A percentile compares a stretch with the other conserved stretches of the same genome.
phyloP scores from a whole-genome alignment of 805 yeast species.

The Saturnispora silvae region DNA sequence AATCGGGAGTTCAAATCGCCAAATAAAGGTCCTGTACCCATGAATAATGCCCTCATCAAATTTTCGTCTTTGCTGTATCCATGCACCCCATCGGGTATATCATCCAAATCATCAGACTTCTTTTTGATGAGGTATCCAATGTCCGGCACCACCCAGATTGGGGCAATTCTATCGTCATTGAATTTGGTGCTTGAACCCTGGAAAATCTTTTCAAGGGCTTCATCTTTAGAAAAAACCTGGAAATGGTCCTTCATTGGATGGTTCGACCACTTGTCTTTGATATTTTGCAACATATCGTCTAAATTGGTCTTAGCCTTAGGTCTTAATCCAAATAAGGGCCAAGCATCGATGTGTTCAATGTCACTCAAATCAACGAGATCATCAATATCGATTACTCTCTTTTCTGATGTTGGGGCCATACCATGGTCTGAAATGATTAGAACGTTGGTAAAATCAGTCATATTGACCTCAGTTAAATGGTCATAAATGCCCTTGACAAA shows the following conservation, averaged over 20 bases:
- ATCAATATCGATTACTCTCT: constrained; percentile 60
- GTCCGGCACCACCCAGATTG: constrained; percentile 75
- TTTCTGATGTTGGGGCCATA: constrained; percentile 77
- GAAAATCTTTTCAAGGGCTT: constrained; percentile 46
- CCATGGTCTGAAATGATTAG: constrained; percentile 86
- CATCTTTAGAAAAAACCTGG: constrained; percentile 41
- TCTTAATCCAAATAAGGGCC: constrained; percentile 77
- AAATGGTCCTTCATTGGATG: constrained; percentile 27
- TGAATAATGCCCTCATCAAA: constrained; percentile 73
- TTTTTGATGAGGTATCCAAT: constrained; percentile 73
- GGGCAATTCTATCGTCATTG: constrained; percentile 63
- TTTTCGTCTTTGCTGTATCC: constrained; percentile 74
- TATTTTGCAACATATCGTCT: constrained; percentile 36
- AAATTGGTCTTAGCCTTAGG: constrained; percentile 35
- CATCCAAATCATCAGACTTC: no score
- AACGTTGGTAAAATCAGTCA: constrained; percentile 58
- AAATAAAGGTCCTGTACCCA: constrained; percentile 78
- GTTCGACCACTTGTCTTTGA: constrained; percentile 25
- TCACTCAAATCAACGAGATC: constrained; percentile 47
- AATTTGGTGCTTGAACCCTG: constrained; percentile 33
- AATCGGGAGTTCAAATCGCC: constrained; percentile 22
- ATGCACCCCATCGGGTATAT: constrained; percentile 60
- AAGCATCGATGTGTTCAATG: constrained; percentile 62
- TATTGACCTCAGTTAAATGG: constrained; percentile 43
- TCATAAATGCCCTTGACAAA: constrained; percentile 41